These are phyloP conservation scores for Nidula niveotomentosa DNA, from an alignment of 1,284 basidiomycete species.

Conservation along the genomic window DNA sequence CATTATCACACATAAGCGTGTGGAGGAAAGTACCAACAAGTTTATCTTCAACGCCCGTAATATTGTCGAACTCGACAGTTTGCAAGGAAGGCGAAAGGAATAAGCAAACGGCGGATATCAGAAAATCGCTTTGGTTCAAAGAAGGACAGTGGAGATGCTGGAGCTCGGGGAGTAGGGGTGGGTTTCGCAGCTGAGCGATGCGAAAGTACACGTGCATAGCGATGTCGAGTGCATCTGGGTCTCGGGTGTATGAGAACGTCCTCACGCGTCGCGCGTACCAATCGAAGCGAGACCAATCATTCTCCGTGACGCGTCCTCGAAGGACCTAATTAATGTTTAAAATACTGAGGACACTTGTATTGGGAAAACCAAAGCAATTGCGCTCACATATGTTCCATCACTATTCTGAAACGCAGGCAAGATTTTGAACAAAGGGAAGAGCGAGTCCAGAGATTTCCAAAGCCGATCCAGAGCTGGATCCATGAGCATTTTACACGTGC, in stretches of 20 bases:
- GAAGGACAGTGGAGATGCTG: slow-evolving; percentile 23
- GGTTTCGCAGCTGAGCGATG: slow-evolving; percentile 21
- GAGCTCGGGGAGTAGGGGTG: slow-evolving; percentile 20
- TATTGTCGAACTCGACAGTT: slow-evolving; percentile 19
- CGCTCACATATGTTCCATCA: slow-evolving; percentile 25
- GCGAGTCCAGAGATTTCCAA: slow-evolving; percentile 23
- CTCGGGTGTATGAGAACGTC: slow-evolving; percentile 22
- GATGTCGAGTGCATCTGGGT: slow-evolving; percentile 24
- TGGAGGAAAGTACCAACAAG: slow-evolving; percentile 27
- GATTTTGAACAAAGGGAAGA: slow-evolving; percentile 26
- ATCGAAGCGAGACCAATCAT: slow-evolving; percentile 26
- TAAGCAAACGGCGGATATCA: slow-evolving; percentile 25
- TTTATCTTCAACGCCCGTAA: slow-evolving; percentile 26
- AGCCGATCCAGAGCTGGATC: slow-evolving; percentile 24
- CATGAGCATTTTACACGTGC: slow-evolving; percentile 21
- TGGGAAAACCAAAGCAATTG: background rate
- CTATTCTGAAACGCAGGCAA: slow-evolving; percentile 22
- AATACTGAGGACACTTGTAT: background rate
- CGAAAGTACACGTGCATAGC: slow-evolving; percentile 31
- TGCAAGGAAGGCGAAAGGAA: slow-evolving; percentile 24
- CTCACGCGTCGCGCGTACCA: slow-evolving; percentile 24
- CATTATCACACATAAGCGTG: slow-evolving; percentile 19
- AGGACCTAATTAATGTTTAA: slow-evolving; percentile 16
- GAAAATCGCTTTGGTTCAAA: slow-evolving; percentile 23
- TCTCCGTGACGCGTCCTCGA: slow-evolving; percentile 16